Evolutionary conservation across 495 filamentous ascomycete genomes (phyloP).

Genomic region (Geoglossum glabrum): DNA sequence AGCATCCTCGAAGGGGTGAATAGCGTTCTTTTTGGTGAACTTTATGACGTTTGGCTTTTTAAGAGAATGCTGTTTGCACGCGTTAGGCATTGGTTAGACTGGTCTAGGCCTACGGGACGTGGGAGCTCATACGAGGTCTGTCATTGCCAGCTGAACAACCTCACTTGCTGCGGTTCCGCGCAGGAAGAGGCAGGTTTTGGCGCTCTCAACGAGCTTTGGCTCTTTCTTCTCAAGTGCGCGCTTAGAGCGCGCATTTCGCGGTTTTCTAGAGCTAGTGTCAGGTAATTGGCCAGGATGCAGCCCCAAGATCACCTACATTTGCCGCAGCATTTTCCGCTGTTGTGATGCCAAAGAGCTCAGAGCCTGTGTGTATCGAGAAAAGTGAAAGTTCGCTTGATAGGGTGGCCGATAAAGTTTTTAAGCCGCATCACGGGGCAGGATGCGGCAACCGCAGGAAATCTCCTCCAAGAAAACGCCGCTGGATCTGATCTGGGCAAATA

Average conservation of each 20-base stretch:
- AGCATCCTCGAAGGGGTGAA: conserved; percentile 85
- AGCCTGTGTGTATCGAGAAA: not conserved
- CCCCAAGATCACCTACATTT: not conserved
- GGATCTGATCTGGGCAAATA: too few species aligned
- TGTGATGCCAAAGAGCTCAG: not conserved
- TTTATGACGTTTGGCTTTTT: conserved; percentile 61
- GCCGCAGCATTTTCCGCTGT: not conserved
- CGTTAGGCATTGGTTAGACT: not conserved
- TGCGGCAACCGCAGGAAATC: not conserved
- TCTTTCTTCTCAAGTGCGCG: conserved; percentile 76
- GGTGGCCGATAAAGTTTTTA: not conserved
- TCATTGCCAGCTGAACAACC: conserved; percentile 56
- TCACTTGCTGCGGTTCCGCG: conserved; percentile 64
- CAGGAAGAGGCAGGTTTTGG: conserved; percentile 71
- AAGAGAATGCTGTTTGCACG: conserved; percentile 31
- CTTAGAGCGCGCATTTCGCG: conserved; percentile 83
- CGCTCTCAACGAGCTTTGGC: conserved; percentile 72
- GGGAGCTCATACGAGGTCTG: conserved; percentile 32
- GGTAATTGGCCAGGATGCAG: not conserved
- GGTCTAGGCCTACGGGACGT: not conserved
- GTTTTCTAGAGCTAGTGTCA: conserved; percentile 23
- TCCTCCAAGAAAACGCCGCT: not conserved
- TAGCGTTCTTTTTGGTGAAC: conserved; percentile 86
- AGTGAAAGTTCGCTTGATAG: not conserved
- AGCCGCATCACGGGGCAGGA: not conserved